A percentile compares a stretch with the other conserved stretches of the same genome.
Conservation (phyloP, 495 filamentous ascomycete genomes). For the Entonaema liquescens region DNA sequence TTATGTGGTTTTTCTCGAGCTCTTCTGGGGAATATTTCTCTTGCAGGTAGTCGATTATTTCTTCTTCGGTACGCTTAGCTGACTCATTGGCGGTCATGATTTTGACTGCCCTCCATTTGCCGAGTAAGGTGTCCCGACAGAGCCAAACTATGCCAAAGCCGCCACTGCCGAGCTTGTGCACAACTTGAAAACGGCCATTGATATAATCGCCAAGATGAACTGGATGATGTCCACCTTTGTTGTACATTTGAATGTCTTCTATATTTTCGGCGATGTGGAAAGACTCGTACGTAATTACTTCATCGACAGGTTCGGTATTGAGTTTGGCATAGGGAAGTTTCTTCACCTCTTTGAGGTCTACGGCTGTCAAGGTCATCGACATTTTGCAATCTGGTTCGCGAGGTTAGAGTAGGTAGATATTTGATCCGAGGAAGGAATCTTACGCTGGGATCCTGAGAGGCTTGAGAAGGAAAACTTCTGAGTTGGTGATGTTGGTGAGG, state of each 20-base stretch:
- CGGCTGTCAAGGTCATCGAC: too few relatives aligned
- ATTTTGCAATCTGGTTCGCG: too few relatives aligned
- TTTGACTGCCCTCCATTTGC: conserved; percentile 44
- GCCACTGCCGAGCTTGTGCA: conserved; percentile 64
- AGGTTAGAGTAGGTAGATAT: too few relatives aligned
- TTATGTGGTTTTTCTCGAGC: conserved; percentile 23
- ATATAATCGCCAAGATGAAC: conserved; percentile 56
- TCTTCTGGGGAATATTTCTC: not conserved
- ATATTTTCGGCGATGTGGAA: not conserved
- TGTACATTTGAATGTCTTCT: conserved; percentile 44
- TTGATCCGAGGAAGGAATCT: too few relatives aligned
- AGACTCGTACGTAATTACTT: conserved; percentile 19
- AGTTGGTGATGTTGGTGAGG: not conserved
- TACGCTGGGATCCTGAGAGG: too few relatives aligned
- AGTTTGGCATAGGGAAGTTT: not conserved
- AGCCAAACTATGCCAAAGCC: conserved; percentile 65
- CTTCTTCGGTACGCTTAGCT: conserved; percentile 8
- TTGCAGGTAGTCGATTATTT: conserved; percentile 13
- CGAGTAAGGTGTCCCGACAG: conserved; percentile 52
- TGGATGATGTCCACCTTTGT: conserved; percentile 54
- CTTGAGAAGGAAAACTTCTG: too few relatives aligned
- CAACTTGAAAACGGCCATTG: conserved; percentile 54
- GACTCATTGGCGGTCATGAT: conserved; percentile 34
- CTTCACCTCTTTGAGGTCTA: too few relatives aligned
- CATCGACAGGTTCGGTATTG: not conserved